These are phyloP conservation scores for Stenogyne calaminthoides DNA, from an alignment of 305 asterid genomes.

Conservation along the genomic window DNA sequence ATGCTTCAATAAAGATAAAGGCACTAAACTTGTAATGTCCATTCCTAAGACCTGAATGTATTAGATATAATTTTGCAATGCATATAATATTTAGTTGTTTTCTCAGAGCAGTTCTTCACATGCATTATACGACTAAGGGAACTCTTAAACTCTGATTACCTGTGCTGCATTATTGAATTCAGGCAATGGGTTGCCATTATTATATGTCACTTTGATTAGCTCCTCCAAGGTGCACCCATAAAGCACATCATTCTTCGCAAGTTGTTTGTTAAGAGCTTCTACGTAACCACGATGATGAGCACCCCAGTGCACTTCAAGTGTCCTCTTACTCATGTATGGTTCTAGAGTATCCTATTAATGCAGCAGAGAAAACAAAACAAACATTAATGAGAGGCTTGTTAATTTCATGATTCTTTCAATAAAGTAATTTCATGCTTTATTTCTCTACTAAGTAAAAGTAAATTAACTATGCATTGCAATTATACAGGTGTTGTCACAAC, in stretches of 20 bases:
- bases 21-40: neutral
- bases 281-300: conserved; percentile 80
- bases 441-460: conserved; percentile 1
- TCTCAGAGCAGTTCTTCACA: neutral
- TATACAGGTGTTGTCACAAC: neutral
- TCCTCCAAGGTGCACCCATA: conserved; percentile 81
- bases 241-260: conserved; percentile 63
- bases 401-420: neutral
- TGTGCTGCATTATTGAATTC: conserved; percentile 91
- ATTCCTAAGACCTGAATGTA: neutral
- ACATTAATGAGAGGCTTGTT: neutral
- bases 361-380: neutral
- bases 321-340: conserved; percentile 78
- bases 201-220: conserved; percentile 74
- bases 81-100: neutral
- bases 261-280: conserved; percentile 82
- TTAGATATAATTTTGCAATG: neutral
- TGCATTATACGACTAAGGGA: neutral
- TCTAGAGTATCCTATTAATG: conserved; percentile 78
- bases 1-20: neutral
- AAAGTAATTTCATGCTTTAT: neutral
- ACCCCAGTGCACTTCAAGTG: conserved; percentile 92
- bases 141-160: conserved; percentile 43
- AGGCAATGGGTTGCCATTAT: conserved; percentile 82
- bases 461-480: conserved; percentile 14